Conservation (phyloP, 202 grass and related monocot genomes). For the Musa balbisiana region DNA sequence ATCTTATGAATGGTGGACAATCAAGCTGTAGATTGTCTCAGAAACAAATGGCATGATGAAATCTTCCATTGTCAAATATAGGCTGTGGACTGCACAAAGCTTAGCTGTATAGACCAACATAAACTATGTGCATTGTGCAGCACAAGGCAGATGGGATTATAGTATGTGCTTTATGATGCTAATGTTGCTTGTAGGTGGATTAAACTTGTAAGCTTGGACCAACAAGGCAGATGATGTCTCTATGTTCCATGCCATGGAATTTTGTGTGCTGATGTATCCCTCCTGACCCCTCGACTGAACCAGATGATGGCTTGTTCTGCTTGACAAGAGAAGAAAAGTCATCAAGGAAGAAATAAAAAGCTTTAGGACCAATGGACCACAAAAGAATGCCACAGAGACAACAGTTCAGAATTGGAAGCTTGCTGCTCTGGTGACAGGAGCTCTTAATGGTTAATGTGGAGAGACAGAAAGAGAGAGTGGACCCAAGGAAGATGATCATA, state of each 20-base stretch:
- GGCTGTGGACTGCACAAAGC: not conserved
- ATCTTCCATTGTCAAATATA: not conserved
- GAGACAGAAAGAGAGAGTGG: not conserved
- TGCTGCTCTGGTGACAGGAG: not conserved
- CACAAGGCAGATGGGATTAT: not conserved
- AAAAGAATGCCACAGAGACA: not conserved
- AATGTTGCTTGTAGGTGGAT: not conserved
- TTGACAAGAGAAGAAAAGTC: not conserved
- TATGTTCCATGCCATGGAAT: not conserved
- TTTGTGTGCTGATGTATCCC: not conserved
- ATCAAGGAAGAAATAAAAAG: not conserved
- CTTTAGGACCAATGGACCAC: not conserved
- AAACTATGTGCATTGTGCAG: slow-evolving; percentile 5
- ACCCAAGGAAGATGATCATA: not conserved
- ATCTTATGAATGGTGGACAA: not conserved
- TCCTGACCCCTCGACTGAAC: not conserved
- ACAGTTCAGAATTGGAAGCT: too few relatives aligned
- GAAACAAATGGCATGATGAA: not conserved
- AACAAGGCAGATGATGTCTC: not conserved
- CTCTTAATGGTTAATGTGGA: not conserved
- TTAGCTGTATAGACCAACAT: not conserved
- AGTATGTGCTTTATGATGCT: not conserved
- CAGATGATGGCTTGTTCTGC: not conserved
- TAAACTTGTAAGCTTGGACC: not conserved
- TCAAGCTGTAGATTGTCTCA: not conserved